Conservation (phyloP, 176 grass and related monocot genomes). For the Ensete ventricosum region DNA sequence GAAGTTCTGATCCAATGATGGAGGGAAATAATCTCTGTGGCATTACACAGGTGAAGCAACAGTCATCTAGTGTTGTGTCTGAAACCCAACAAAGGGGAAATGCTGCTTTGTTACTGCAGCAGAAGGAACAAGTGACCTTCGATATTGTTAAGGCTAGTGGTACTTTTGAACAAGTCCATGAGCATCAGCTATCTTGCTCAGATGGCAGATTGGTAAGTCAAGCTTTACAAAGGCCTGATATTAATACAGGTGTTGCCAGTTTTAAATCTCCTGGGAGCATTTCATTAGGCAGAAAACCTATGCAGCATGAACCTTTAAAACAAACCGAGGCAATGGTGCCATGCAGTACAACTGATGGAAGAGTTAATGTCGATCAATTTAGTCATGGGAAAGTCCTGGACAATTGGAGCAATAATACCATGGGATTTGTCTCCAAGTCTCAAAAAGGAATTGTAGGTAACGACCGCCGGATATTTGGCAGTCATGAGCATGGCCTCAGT, state of each 20-base stretch:
- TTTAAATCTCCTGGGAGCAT: slow-evolving; percentile 26
- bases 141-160: slow-evolving; percentile 31
- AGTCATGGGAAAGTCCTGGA: slow-evolving; percentile 42
- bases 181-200: slow-evolving; percentile 27
- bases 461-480: slow-evolving; percentile 24
- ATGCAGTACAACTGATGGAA: slow-evolving; percentile 38
- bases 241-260: slow-evolving; percentile 25
- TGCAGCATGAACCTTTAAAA: slow-evolving; percentile 49
- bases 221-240: slow-evolving; percentile 25
- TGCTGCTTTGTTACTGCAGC: slow-evolving; percentile 24
- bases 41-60: slow-evolving; percentile 40
- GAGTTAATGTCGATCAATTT: slow-evolving; percentile 36
- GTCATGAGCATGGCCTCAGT: slow-evolving; percentile 34
- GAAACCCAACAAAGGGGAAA: slow-evolving; percentile 30
- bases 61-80: slow-evolving; percentile 36
- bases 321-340: slow-evolving; percentile 33
- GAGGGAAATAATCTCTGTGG: neutral
- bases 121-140: slow-evolving; percentile 33
- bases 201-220: slow-evolving; percentile 22
- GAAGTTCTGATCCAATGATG: slow-evolving; percentile 40
- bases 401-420: slow-evolving; percentile 18
- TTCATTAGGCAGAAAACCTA: slow-evolving; percentile 28
- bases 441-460: slow-evolving; percentile 31
- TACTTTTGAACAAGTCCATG: slow-evolving; percentile 31
- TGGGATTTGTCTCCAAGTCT: slow-evolving; percentile 55